Evolutionary conservation across 768 basidiomycete species (phyloP).

Genomic region (Suillus discolor): DNA sequence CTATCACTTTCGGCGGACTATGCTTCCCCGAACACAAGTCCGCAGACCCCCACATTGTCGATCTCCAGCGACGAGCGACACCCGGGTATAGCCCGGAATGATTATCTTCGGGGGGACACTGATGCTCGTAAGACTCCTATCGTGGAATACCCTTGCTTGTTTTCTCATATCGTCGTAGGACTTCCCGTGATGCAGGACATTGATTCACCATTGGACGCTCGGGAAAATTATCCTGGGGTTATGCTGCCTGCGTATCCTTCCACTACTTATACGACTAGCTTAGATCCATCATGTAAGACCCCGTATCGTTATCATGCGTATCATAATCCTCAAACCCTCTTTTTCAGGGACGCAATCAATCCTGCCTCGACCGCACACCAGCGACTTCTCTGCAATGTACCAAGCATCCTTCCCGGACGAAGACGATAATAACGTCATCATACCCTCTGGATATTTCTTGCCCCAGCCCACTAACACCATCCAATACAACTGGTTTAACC

Average conservation of each 20-base stretch:
- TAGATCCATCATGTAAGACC: slow-evolving; percentile 70
- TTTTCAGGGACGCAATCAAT: slow-evolving; percentile 46
- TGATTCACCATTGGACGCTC: slow-evolving; percentile 31
- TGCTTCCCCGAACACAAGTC: no score
- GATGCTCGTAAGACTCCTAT: slow-evolving; percentile 27
- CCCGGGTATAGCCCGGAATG: slow-evolving; percentile 27
- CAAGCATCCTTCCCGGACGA: slow-evolving; percentile 14
- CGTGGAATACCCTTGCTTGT: background rate
- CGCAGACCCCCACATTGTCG: slow-evolving; percentile 49
- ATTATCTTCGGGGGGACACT: slow-evolving; percentile 22
- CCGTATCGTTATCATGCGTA: slow-evolving; percentile 72
- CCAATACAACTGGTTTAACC: slow-evolving; percentile 10
- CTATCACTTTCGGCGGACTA: no score
- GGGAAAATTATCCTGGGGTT: slow-evolving; percentile 30
- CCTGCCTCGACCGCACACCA: slow-evolving; percentile 31
- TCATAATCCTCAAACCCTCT: slow-evolving; percentile 62
- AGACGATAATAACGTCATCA: slow-evolving; percentile 21
- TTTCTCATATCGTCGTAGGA: slow-evolving; percentile 21
- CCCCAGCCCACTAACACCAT: slow-evolving; percentile 3
- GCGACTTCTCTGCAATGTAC: slow-evolving; percentile 28
- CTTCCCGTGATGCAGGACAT: slow-evolving; percentile 31
- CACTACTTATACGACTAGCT: slow-evolving; percentile 48
- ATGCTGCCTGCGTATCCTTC: slow-evolving; percentile 29
- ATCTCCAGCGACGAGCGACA: slow-evolving; percentile 41
- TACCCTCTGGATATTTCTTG: slow-evolving; percentile 25